Evolutionary conservation across 768 basidiomycete species (phyloP).

Genomic region (Austroboletus eburneus): DNA sequence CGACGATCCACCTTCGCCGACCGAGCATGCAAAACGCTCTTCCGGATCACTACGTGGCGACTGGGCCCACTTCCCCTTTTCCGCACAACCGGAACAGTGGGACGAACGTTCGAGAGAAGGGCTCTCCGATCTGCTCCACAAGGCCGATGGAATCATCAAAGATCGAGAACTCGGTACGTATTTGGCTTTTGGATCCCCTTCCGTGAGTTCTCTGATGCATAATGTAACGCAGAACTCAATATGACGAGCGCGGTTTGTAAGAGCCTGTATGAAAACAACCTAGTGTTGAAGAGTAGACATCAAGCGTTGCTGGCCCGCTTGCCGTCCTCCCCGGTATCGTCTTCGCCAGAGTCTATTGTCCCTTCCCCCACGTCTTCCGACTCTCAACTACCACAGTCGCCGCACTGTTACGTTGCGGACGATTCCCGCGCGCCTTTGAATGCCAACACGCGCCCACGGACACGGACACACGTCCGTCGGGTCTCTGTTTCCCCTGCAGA

Average conservation of each 20-base stretch:
- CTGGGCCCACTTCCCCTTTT: constrained; percentile 18
- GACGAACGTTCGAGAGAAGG: constrained; percentile 70
- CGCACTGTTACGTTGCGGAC: constrained; percentile 29
- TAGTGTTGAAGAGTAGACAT: constrained; percentile 65
- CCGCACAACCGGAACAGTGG: constrained; percentile 43
- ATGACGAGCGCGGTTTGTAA: constrained; percentile 66
- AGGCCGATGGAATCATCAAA: constrained; percentile 73
- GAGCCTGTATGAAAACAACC: constrained; percentile 64
- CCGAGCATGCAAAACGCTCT: constrained; percentile 36
- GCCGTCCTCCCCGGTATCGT: constrained; percentile 40
- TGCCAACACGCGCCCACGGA: constrained; percentile 14
- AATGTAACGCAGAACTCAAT: constrained; percentile 50
- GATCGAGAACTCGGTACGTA: constrained; percentile 68
- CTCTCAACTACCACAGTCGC: constrained; percentile 31
- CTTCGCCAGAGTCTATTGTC: constrained; percentile 16
- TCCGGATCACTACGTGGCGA: constrained; percentile 9
- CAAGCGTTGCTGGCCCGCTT: constrained; percentile 65
- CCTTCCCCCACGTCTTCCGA: constrained; percentile 26
- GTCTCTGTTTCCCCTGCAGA: constrained; percentile 67
- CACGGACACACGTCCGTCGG: constrained; percentile 31
- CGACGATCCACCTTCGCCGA: constrained; percentile 25
- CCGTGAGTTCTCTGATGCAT: constrained; percentile 21
- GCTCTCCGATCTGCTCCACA: constrained; percentile 61
- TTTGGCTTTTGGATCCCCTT: background rate
- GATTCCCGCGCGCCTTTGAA: constrained; percentile 23